Evolutionary conservation across 371 early-diverging fungal species (phyloP), one percentile per base, ranked within the genome.

Genomic region (Lichtheimia hyalospora): DNA sequence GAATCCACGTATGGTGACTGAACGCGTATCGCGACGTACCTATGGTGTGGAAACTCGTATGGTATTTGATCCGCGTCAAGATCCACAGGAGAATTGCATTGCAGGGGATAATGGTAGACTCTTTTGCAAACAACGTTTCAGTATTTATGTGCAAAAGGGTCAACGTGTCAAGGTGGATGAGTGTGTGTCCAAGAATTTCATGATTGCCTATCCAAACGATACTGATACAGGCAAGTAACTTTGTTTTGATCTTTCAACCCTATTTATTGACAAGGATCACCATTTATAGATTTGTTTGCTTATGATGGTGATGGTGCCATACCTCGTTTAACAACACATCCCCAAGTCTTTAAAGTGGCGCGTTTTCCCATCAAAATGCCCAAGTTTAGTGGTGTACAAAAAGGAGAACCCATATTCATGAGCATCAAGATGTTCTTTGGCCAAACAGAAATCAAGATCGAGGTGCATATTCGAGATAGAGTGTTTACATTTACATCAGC

Each of bases 31-130:
- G 1, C 75, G 85, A 64, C 74, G 85, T 21, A 83, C 82, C 53
- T 81, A 85, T 58, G 85, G 85, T 24, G 75, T 85, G 12, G 85
- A 85, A 54, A 83, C 85, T 10, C 78, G 84, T 21, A 85, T 85
- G 85, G 78, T 82, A 10, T 85, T 82, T 66, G 77, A 81, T 27
- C 79, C 81, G 13, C 77, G 82, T 6, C 58, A 69, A 18, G 85
- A 85, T 60, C 85, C 85, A 15, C 75, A 77, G 27, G 85, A 85
- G 55, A 81, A 85, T 52, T 82, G 81, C 49, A 82, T 83, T 28
- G 72, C 74, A 21, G 80, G 80, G 2, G 80, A 77, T 21, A 77
- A 74, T 43, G 71, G 72, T 28, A 66, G 80, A 2, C 46, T 77
- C 44, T 80, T 80, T 58, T 80, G 80, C 61, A 82, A 82, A 55